Base-by-base conservation (phyloP, 768 basidiomycete genomes). In the Lactifluus subvellereus region DNA sequence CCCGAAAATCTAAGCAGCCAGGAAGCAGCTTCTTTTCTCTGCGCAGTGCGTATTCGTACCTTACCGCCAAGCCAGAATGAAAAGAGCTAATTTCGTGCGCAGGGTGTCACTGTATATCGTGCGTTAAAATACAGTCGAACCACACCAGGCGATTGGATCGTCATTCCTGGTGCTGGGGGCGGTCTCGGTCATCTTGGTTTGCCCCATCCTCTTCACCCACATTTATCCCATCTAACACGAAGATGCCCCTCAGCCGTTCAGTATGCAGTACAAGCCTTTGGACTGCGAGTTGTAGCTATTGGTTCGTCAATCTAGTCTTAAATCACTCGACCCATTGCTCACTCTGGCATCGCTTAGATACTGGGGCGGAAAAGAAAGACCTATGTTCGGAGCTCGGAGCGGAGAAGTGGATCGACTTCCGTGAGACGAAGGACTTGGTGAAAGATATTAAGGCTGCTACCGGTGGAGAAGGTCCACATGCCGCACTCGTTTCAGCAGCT, bases 71-170 rank as follows among this genome's bases (percentile, higher is more conserved):
- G 16, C 30, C 6, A 13, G 37, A 7, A 13, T 18, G 8, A 40
- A 4, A 18, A 22, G 40, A 62, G 50, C 50, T 9, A 22, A 47
- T 55, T 10, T 8, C 18, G 10, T 63, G 11, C n/a, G 30, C 45
- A 87, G 86, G 90, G 89, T 51, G 77, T 95, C 22, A 94, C 93
- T 3, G 89, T 90, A 1, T 95, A 92, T 71, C 87, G 89, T 61
- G 93, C 91, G 0, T 76, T 95, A 68, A 94, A 94, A 73, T 80
- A 87, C 71, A 81, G 83, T 56, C 76, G 82, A 58, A 79, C 84
- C 7, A 77, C 74, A 33, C 80, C 84, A 8, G 88, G 91, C 35
- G 84, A 95, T 59, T 90, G 84, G 84, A 77, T 91, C 63, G 86
- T 85, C 22, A 76, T 93, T 52, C 85, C 88, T 11, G 89, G 89